Evolutionary conservation across 116 monocot species (phyloP).

Genomic region (Phalaenopsis hybrid): DNA sequence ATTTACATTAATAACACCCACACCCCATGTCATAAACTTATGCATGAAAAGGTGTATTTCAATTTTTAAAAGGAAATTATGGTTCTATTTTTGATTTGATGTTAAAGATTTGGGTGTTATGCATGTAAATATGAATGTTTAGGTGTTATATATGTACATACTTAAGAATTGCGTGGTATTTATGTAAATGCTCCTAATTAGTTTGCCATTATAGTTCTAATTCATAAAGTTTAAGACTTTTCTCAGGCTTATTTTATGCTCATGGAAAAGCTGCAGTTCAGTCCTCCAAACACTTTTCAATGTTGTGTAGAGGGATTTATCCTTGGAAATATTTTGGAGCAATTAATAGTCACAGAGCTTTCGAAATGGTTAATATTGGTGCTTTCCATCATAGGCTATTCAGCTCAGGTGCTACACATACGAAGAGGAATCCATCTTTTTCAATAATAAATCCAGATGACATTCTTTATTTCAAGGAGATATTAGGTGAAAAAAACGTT

Average conservation of each 20-base stretch:
- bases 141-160: too few species aligned
- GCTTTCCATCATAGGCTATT: slow-evolving; percentile 30
- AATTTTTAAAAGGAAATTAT: too few species aligned
- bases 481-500: slow-evolving; percentile 71
- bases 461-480: slow-evolving; percentile 50
- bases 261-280: neutral
- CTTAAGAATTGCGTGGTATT: too few species aligned
- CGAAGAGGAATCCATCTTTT: slow-evolving; percentile 59
- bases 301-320: slow-evolving; percentile 6
- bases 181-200: neutral
- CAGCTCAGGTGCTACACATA: slow-evolving; percentile 29
- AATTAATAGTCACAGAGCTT: slow-evolving; percentile 4
- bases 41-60: too few species aligned
- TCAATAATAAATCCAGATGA: slow-evolving; percentile 61
- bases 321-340: slow-evolving; percentile 8
- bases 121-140: too few species aligned
- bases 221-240: slow-evolving; percentile 1
- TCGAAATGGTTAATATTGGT: slow-evolving; percentile 1
- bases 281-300: neutral
- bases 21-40: too few species aligned
- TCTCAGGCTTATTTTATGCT: slow-evolving; percentile 17
- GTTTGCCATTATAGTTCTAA: neutral
- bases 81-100: too few species aligned
- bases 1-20: too few species aligned
- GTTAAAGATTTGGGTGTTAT: too few species aligned